These are phyloP conservation scores for Arabidopsis lyrata DNA, from an alignment of 441 rosid species.

Conservation along the genomic window DNA sequence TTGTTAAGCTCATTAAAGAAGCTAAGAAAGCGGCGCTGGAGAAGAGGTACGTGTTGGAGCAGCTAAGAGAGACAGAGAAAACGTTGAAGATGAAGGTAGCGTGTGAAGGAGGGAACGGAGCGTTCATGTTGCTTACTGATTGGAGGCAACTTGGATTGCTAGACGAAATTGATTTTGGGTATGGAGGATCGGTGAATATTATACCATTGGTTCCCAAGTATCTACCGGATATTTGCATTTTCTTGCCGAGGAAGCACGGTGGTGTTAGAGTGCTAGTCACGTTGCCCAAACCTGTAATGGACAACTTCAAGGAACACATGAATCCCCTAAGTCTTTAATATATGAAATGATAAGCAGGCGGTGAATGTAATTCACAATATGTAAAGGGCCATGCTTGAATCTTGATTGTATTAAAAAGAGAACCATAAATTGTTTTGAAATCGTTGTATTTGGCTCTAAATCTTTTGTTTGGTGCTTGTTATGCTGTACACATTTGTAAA, in stretches of 20 bases:
- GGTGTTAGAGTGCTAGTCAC: conserved; percentile 62
- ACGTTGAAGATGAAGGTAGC: conserved; percentile 32
- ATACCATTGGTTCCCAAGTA: conserved; percentile 53
- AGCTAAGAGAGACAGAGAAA: conserved; percentile 44
- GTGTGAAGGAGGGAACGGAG: conserved; percentile 50
- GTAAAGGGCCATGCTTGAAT: not conserved
- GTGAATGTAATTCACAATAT: not conserved
- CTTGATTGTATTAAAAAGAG: no score
- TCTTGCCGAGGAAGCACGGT: conserved; percentile 56
- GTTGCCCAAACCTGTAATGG: conserved; percentile 54
- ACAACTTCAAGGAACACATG: conserved; percentile 54
- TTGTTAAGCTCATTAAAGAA: conserved; percentile 51
- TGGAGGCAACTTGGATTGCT: conserved; percentile 61
- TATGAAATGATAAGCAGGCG: not conserved
- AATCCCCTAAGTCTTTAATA: not conserved
- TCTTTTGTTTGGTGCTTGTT: not conserved
- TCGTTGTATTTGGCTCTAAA: no score
- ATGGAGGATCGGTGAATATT: conserved; percentile 54
- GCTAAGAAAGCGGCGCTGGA: conserved; percentile 45
- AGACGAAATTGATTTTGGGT: conserved; percentile 59
- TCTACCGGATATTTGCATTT: conserved; percentile 51
- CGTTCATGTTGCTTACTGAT: conserved; percentile 52
- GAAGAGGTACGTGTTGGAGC: conserved; percentile 35
- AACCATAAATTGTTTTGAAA: no score
- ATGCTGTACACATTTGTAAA: not conserved